These are phyloP conservation scores for Moesziomyces parantarcticus DNA, from an alignment of 1,284 basidiomycete species.

Conservation along the genomic window DNA sequence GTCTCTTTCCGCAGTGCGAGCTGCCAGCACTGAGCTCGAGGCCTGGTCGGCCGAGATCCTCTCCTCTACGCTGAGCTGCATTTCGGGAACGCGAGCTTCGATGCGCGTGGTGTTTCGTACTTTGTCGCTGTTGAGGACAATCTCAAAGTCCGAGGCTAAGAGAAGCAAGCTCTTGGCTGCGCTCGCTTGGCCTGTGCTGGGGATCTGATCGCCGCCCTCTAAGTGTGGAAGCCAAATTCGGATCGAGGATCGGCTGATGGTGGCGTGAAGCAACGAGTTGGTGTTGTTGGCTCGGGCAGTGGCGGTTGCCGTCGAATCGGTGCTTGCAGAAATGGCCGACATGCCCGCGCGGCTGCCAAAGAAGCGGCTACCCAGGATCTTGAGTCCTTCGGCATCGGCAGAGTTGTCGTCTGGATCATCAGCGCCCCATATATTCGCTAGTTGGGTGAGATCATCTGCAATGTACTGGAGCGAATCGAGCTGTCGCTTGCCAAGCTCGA, in stretches of 20 bases:
- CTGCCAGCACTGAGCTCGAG: constrained; percentile 21
- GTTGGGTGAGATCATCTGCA: constrained; percentile 53
- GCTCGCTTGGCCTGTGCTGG: not conserved
- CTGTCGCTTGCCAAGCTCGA: constrained; percentile 35
- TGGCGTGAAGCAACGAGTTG: constrained; percentile 24
- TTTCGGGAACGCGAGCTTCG: constrained; percentile 26
- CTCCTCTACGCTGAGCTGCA: constrained; percentile 27
- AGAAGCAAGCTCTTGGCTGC: constrained; percentile 29
- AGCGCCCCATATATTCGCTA: constrained; percentile 32
- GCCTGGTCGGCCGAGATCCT: constrained; percentile 5
- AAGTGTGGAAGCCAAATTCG: constrained; percentile 27
- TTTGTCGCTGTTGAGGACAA: constrained; percentile 41
- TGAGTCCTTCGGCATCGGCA: constrained; percentile 41
- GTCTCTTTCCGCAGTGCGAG: constrained; percentile 31
- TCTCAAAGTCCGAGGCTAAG: constrained; percentile 22
- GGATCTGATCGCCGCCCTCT: not conserved
- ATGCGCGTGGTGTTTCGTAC: constrained; percentile 28
- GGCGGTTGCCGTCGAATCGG: constrained; percentile 36
- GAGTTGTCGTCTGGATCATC: constrained; percentile 25
- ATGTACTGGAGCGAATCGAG: constrained; percentile 59
- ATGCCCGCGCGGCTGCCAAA: constrained; percentile 50
- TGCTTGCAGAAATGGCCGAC: constrained; percentile 47
- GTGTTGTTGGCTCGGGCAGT: constrained; percentile 23
- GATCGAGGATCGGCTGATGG: constrained; percentile 33
- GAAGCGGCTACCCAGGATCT: constrained; percentile 56